Base-by-base conservation (phyloP, 805 yeast species). In the Saitoella complicata region DNA sequence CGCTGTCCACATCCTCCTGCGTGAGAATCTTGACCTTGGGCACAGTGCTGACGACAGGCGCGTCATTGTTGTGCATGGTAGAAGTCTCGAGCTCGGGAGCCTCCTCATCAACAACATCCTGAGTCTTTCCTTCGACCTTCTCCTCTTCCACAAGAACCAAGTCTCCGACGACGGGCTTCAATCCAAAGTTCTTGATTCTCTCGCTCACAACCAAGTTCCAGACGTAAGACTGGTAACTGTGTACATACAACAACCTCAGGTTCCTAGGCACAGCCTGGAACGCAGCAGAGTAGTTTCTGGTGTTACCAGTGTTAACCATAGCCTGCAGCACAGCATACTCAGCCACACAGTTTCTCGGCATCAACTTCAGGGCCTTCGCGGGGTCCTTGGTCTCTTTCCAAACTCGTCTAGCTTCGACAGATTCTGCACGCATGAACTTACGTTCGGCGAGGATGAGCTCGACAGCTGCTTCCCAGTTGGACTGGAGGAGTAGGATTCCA, bases 221-320 rank as follows among this genome's bases (percentile, higher is more conserved):
- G 31, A 91, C 73, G 57, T 79, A 91, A 51, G 95, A 84, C 64
- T 91, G 98, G 60, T 93, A 93, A 3, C 98, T 95, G 62, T 91
- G 99, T 2, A 82, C 95, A 58, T 91, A 91, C 93, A 91, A 88
- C 47, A 87, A 75, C 59, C 95, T 71, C 58, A 91, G 67, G 58
- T 87, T 87, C 61, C 95, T 74, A 33, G 98, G 97, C 52, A 91
- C 81, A 46, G 85, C 75, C 80, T 81, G 78, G 39, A 93, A 71
- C 2, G 94, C 91, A 48, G 73, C 75, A 56, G 83, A 76, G 59
- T 77, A 83, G n/a, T 81, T 68, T 1, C 62, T 72, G 8, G 66
- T 66, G 51, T 69, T 69, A 42, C 62, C 62, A 46, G 73, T 76
- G 33, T 67, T 70, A 9, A 69, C 67, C 40, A 93, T 66, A 12